Evolutionary conservation across 2,329 filamentous ascomycete species (phyloP).

Genomic region (Didymella sp.): DNA sequence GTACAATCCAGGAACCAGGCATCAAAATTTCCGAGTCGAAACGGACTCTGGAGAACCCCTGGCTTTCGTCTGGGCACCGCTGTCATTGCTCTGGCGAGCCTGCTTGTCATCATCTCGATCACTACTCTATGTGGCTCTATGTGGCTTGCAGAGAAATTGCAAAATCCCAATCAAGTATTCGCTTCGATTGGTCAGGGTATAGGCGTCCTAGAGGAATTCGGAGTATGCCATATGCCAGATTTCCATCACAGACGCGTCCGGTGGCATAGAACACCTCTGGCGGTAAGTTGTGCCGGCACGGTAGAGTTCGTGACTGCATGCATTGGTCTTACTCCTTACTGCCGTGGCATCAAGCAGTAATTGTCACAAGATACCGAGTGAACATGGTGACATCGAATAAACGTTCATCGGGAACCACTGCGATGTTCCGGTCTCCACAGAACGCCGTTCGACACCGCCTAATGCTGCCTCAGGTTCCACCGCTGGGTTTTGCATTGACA

Average conservation of each 20-base stretch:
- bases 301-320: not conserved
- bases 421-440: not conserved
- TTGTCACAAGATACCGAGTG: not conserved
- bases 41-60: constrained; percentile 6
- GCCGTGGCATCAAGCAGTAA: constrained; percentile 8
- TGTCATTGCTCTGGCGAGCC: not conserved
- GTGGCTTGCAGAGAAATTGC: constrained; percentile 18
- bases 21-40: constrained; percentile 15
- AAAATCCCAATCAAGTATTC: constrained; percentile 19
- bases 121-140: too few species aligned
- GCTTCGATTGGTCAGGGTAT: constrained; percentile 12
- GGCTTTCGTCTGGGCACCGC: constrained; percentile 5
- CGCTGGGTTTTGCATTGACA: constrained; percentile 15
- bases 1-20: constrained; percentile 16
- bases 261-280: constrained; percentile 5
- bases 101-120: constrained; percentile 7
- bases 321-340: not conserved
- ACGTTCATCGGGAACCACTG: not conserved
- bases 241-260: constrained; percentile 20
- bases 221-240: constrained; percentile 31
- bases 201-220: constrained; percentile 34
- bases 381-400: not conserved
- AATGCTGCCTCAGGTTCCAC: constrained; percentile 6
- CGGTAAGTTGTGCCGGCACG: constrained; percentile 1
- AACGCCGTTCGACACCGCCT: constrained; percentile 7